Base-by-base conservation (phyloP, 1,139 yeast genomes). In the Diutina rugosa region DNA sequence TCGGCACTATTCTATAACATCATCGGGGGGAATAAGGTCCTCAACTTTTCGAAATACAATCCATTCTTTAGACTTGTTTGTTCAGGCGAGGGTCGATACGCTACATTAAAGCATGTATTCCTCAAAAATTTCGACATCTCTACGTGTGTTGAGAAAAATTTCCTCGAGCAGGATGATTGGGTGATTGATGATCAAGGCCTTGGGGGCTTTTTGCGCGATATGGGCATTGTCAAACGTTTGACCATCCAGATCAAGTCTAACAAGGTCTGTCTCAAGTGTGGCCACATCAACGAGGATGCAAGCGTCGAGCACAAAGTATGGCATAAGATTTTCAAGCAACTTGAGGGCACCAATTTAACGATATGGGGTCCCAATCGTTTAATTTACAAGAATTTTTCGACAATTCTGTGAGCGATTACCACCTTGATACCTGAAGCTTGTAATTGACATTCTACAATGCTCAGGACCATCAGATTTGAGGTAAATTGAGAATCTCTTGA, bases 1-100 rank as follows among this genome's bases (percentile, higher is more conserved):
- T 80, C 85, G 21, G 68, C 67, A 38, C 72, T 81, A 8, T 82
- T 82, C 59, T 76, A 79, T 68, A 47, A 46, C 16, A 18, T 55
- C n/a, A 60, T 60, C 9, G 55, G 29, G 6, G 54, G 47, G 9
- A 26, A 32, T 26, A 51, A 51, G 44, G 56, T 59, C 8, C 76
- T 76, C 63, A 71, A 73, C 57, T 76, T 71, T 57, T 62, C 66
- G n/a, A 64, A 66, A 54, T 76, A 66, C 59, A 76, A 73, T 59
- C 71, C 70, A n/a, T 74, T 76, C 56, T 76, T 76, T 64, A 68
- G 73, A 58, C 63, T 76, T 45, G 63, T 76, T n/a, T 74, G 79
- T 60, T 73, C 78, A 6, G 70, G 73, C 6, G 62, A 63, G 35
- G 77, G 78, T 0, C 69, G 69, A 10, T 76, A 72, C 58, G 60